Evolutionary conservation across 2,329 filamentous ascomycete genomes (phyloP).

Genomic region (Phyllosticta citrichinensis): DNA sequence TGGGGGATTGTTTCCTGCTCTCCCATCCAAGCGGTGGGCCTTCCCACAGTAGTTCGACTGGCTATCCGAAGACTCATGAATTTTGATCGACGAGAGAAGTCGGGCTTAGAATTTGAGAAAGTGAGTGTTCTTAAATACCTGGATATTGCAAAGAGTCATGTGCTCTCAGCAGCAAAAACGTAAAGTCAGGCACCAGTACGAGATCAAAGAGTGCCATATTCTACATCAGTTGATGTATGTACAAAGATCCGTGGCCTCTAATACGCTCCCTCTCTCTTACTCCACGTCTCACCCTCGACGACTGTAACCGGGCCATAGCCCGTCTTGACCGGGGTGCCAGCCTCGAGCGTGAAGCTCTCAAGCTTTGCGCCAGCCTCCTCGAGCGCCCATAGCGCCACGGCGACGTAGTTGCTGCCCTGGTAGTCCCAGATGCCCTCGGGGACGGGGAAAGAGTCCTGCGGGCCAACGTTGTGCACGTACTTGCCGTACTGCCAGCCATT

Average conservation of each 20-base stretch:
- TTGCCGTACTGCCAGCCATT: slow-evolving; percentile 69
- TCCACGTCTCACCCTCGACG: slow-evolving; percentile 39
- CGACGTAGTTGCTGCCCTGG: slow-evolving; percentile 58
- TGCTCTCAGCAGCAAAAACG: too few relatives aligned
- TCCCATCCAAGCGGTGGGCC: too few relatives aligned
- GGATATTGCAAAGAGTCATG: too few relatives aligned
- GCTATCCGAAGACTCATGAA: too few relatives aligned
- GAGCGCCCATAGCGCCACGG: slow-evolving; percentile 58
- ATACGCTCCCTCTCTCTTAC: slow-evolving; percentile 41
- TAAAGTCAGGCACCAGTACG: too few relatives aligned
- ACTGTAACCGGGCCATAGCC: slow-evolving; percentile 37
- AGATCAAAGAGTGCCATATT: not conserved
- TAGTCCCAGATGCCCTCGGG: slow-evolving; percentile 66
- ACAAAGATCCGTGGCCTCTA: slow-evolving; percentile 18
- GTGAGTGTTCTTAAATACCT: too few relatives aligned
- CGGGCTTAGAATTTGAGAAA: too few relatives aligned
- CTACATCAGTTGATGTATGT: not conserved
- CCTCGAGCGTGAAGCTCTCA: slow-evolving; percentile 41
- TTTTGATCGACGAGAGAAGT: too few relatives aligned
- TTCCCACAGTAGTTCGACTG: too few relatives aligned
- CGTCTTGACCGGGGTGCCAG: slow-evolving; percentile 42
- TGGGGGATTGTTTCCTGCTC: too few relatives aligned
- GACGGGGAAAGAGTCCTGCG: slow-evolving; percentile 61
- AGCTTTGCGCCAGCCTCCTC: slow-evolving; percentile 48
- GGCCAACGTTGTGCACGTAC: slow-evolving; percentile 63